Conservation (phyloP, 1,139 yeast species). For the Saccharomyces hybrid region DNA sequence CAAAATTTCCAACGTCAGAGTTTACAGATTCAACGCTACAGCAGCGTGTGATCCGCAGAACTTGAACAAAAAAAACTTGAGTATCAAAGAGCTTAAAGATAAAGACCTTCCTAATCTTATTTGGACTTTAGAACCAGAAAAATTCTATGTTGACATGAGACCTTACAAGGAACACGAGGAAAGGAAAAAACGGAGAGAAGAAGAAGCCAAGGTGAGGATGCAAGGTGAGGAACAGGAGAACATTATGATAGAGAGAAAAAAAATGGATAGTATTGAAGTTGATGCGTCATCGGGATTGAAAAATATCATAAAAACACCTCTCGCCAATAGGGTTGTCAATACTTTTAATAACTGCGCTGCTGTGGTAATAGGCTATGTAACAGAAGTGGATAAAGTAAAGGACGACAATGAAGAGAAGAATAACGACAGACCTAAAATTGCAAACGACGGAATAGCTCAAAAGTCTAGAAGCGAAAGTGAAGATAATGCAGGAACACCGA, state of each 20-base stretch:
- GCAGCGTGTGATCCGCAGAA: not conserved
- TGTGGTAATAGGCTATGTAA: not conserved
- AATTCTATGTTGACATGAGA: not conserved
- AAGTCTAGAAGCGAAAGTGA: not conserved
- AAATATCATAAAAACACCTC: not conserved
- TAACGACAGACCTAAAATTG: not conserved
- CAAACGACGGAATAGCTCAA: not conserved
- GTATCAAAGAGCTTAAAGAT: not conserved
- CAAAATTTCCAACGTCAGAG: not conserved
- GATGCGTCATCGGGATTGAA: not conserved
- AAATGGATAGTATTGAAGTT: not conserved
- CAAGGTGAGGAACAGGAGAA: not conserved
- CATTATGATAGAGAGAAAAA: not conserved
- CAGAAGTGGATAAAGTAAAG: not conserved
- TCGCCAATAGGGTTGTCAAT: not conserved
- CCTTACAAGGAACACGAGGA: not conserved
- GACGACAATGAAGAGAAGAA: not conserved
- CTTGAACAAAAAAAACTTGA: not conserved
- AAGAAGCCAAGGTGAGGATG: not conserved
- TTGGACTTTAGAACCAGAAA: not conserved
- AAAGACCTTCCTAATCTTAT: not conserved
- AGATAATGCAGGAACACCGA: not conserved
- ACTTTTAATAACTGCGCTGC: not conserved
- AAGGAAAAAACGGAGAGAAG: not conserved
- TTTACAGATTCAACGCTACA: not conserved